Base-by-base conservation (phyloP, 805 yeast species). In the Deakozyma indianensis region DNA sequence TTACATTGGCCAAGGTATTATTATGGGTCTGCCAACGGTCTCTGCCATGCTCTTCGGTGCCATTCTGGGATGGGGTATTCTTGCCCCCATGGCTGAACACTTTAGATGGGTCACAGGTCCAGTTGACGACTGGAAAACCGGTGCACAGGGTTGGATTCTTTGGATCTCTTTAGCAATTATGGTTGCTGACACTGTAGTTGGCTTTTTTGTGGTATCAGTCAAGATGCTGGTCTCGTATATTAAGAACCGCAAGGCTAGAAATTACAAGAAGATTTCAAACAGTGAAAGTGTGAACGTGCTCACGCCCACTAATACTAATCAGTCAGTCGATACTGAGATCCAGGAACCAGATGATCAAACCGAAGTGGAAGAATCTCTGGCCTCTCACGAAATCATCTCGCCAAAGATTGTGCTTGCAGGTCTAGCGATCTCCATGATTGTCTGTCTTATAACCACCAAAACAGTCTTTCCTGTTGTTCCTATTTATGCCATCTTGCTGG, bases 81-180 rank as follows among this genome's bases (percentile, higher is more conserved):
- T 90, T n/a, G 90, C 92, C 0, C 96, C 96, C 2, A 48, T 84
- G 48, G 78, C 94, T 1, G 71, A 80, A 47, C 51, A 66, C 45
- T 60, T 65, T 49, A 82, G 78, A 3, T 92, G 97, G 96, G 94
- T 95, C 0, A 79, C 87, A 0, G 95, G 95, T 0, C 80, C 78
- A 2, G 76, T 85, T 1, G 92, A 83, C 57, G 95, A 87, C 63
- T 92, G 96, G 96, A 80, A 83, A 54, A 71, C 75, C 22, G 97
- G 97, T 2, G 83, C 88, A 1, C 96, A 90, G 58, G 98, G 97
- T 4, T 90, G 98, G 98, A 85, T 92, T 46, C 68, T 90, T 59
- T 90, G 98, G 98, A 69, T 87, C 45, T 79, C 94, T 59, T 70
- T 90, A 52, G 80, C 96, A 22, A 86, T 88, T 43, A 90, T 90